Evolutionary conservation across 805 yeast species (phyloP).

Genomic region (Saturnispora gosingensis): DNA sequence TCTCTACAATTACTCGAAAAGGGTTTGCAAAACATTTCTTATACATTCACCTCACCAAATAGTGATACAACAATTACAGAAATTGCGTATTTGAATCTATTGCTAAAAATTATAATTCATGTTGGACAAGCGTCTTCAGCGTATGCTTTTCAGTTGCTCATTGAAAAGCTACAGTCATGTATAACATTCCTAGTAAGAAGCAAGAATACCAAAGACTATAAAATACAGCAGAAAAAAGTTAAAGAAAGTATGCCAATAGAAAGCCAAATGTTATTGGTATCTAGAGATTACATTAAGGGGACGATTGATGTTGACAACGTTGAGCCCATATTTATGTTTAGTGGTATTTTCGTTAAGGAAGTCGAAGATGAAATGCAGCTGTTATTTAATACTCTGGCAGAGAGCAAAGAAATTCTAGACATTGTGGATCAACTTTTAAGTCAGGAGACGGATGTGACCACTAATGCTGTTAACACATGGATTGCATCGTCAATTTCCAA

Average conservation of each 20-base stretch:
- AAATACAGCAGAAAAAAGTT: background rate
- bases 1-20: conserved; percentile 8
- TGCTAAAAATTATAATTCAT: conserved; percentile 7
- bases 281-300: conserved; percentile 14
- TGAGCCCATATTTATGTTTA: conserved; percentile 12
- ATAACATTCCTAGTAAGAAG: conserved; percentile 11
- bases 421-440: background rate
- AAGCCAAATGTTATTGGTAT: conserved; percentile 17
- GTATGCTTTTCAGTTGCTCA: conserved; percentile 1
- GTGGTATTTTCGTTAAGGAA: conserved; percentile 16
- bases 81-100: conserved; percentile 11
- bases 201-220: conserved; percentile 8
- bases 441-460: conserved; percentile 6
- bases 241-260: conserved; percentile 11
- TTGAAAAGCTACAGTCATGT: conserved; percentile 9
- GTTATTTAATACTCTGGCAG: conserved; percentile 7
- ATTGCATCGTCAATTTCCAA: conserved; percentile 20
- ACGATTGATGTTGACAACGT: conserved; percentile 4
- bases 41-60: conserved; percentile 22
- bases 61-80: conserved; percentile 13
- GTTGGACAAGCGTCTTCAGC: conserved; percentile 1
- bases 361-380: conserved; percentile 15
- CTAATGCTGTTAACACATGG: conserved; percentile 31
- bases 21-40: conserved; percentile 14
- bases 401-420: background rate